Evolutionary conservation across 495 filamentous ascomycete species (phyloP).

Genomic region (Penicillium lagena): DNA sequence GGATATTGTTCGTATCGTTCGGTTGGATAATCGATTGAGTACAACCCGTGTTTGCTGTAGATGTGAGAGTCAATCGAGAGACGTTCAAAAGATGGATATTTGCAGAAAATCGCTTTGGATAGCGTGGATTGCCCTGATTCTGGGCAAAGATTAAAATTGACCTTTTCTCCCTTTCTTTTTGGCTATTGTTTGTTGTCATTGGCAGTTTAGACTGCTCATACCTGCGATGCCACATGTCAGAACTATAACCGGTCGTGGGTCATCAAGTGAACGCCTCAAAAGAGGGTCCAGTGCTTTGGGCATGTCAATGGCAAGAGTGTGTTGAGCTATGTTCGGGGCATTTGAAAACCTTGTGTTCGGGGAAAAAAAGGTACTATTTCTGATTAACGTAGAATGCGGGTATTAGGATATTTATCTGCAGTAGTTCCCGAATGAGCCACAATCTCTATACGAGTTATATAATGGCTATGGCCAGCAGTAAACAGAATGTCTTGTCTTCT

Average conservation of each 20-base stretch:
- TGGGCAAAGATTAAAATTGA: background rate
- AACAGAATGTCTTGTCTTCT: too few relatives aligned
- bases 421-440: too few relatives aligned
- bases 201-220: background rate
- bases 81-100: conserved; percentile 60
- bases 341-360: too few relatives aligned
- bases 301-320: background rate
- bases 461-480: too few relatives aligned
- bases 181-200: too few relatives aligned
- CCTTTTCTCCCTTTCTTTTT: background rate
- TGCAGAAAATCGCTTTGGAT: conserved; percentile 40
- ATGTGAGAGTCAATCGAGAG: conserved; percentile 27
- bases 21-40: conserved; percentile 21
- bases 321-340: too few relatives aligned
- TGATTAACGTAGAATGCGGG: too few relatives aligned
- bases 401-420: too few relatives aligned
- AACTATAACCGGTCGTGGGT: conserved; percentile 9
- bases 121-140: conserved; percentile 15
- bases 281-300: conserved; percentile 3
- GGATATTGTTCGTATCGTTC: conserved; percentile 25
- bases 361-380: too few relatives aligned
- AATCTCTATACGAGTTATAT: too few relatives aligned
- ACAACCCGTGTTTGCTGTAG: conserved; percentile 26
- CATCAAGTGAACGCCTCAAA: conserved; percentile 1
- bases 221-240: conserved; percentile 14